These are phyloP conservation scores for Eucalyptus decipiens DNA, from an alignment of 345 rosid genomes.

Conservation along the genomic window DNA sequence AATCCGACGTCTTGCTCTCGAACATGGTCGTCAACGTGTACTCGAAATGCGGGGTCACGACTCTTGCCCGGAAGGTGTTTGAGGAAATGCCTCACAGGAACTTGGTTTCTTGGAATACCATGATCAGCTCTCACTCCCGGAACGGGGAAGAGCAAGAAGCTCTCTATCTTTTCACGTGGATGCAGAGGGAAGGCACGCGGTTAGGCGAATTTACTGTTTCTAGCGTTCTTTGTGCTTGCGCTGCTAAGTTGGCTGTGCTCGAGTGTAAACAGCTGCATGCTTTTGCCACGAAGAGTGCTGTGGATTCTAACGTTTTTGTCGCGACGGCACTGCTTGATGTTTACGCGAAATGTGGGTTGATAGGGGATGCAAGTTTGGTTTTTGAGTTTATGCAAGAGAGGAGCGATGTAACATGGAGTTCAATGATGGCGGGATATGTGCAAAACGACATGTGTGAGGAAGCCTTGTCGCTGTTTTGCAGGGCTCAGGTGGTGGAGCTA, in stretches of 20 bases:
- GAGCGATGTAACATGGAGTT: constrained; percentile 81
- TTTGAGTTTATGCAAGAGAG: constrained; percentile 54
- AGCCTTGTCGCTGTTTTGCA: constrained; percentile 38
- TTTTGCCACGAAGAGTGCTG: constrained; percentile 37
- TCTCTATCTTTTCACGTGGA: constrained; percentile 27
- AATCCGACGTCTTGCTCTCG: constrained; percentile 28
- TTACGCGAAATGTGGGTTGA: constrained; percentile 55
- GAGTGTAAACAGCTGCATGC: constrained; percentile 59
- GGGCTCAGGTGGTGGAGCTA: constrained; percentile 25
- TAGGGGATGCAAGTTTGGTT: constrained; percentile 33
- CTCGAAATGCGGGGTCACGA: constrained; percentile 31
- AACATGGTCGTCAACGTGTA: constrained; percentile 52
- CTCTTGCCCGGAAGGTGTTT: constrained; percentile 52
- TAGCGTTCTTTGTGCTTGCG: constrained; percentile 60
- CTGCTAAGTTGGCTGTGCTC: constrained; percentile 13
- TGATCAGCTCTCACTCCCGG: constrained; percentile 38
- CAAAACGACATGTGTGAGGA: constrained; percentile 63
- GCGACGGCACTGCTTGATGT: constrained; percentile 78
- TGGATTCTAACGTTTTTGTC: constrained; percentile 39
- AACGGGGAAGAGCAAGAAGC: constrained; percentile 30
- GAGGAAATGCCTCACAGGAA: constrained; percentile 57
- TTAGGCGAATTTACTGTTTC: constrained; percentile 63
- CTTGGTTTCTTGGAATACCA: constrained; percentile 78
- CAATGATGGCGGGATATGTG: constrained; percentile 68
- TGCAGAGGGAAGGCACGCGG: constrained; percentile 31